Conservation (phyloP, 192 early-diverging fungal species). For the Phlyctochytrium arcticum region DNA sequence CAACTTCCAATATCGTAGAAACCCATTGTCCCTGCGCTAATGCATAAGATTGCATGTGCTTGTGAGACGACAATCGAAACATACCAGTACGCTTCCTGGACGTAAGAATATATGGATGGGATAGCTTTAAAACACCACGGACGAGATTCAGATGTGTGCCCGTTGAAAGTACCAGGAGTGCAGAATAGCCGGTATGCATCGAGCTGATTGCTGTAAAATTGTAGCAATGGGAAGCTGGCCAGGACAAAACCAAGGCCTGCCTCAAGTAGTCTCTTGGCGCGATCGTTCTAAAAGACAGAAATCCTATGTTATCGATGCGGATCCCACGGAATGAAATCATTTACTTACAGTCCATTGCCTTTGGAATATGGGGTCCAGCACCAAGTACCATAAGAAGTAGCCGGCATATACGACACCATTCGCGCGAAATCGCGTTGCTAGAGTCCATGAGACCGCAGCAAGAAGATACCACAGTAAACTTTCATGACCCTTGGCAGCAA, state of each 20-base stretch:
- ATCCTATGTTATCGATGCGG: too few relatives aligned
- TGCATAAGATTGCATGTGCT: too few relatives aligned
- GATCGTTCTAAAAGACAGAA: too few relatives aligned
- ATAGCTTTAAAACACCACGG: conserved; percentile 64
- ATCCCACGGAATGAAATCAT: too few relatives aligned
- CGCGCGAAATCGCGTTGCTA: conserved; percentile 62
- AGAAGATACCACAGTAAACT: too few relatives aligned
- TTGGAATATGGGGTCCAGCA: too few relatives aligned
- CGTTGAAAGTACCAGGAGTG: too few relatives aligned
- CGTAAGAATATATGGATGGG: conserved; percentile 75
- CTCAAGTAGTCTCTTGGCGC: too few relatives aligned
- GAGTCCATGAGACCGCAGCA: conserved; percentile 63
- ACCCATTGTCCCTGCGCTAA: conserved; percentile 74
- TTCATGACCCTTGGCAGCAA: conserved; percentile 30
- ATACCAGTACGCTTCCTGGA: conserved; percentile 85
- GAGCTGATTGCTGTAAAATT: conserved; percentile 17
- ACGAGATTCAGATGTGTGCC: conserved; percentile 12
- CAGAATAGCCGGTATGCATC: conserved; percentile 57
- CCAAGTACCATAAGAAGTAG: conserved; percentile 72
- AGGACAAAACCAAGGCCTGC: too few relatives aligned
- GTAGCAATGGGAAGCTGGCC: too few relatives aligned
- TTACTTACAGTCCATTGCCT: too few relatives aligned
- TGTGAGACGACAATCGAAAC: conserved; percentile 3
- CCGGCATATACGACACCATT: conserved; percentile 82
- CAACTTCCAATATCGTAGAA: conserved; percentile 75